These are phyloP conservation scores for Cladophialophora yegresii DNA, from an alignment of 2,329 filamentous ascomycete genomes.

Conservation along the genomic window DNA sequence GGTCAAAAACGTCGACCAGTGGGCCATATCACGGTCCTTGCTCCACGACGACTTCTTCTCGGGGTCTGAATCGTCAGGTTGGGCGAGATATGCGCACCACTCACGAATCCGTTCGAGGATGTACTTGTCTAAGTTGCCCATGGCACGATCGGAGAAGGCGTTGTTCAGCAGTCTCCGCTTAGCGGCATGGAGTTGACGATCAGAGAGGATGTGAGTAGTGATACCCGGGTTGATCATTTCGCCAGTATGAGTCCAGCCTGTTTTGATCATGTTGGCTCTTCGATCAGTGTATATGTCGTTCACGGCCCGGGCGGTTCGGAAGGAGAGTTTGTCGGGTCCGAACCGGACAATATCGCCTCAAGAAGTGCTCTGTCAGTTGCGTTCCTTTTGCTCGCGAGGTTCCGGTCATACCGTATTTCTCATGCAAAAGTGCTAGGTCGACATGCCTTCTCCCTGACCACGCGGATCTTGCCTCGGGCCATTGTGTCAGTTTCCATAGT, in stretches of 20 bases:
- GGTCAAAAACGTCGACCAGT: conserved; percentile 50
- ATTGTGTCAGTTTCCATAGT: conserved; percentile 56
- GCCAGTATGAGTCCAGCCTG: conserved; percentile 53
- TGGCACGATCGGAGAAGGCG: conserved; percentile 43
- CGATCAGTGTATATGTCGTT: conserved; percentile 54
- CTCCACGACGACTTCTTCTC: conserved; percentile 41
- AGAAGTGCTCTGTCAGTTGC: conserved; percentile 14
- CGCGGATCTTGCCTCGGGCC: conserved; percentile 43
- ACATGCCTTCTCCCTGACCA: conserved; percentile 39
- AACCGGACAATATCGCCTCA: conserved; percentile 37
- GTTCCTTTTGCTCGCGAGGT: not conserved
- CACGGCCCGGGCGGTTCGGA: conserved; percentile 40
- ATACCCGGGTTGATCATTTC: conserved; percentile 43
- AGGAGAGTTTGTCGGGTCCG: conserved; percentile 36
- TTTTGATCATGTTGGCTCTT: conserved; percentile 50
- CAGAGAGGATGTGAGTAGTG: conserved; percentile 46
- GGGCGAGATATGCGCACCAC: conserved; percentile 40
- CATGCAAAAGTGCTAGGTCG: conserved; percentile 37
- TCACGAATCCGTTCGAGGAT: conserved; percentile 49
- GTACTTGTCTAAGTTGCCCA: conserved; percentile 50
- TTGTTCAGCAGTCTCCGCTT: conserved; percentile 41
- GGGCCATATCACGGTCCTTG: conserved; percentile 47
- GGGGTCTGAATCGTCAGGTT: conserved; percentile 3
- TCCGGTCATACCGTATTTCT: conserved; percentile 39
- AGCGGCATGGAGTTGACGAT: conserved; percentile 24